phyloP scores from a whole-genome alignment of 192 early-diverging fungal species.

The Podila epicladia region DNA sequence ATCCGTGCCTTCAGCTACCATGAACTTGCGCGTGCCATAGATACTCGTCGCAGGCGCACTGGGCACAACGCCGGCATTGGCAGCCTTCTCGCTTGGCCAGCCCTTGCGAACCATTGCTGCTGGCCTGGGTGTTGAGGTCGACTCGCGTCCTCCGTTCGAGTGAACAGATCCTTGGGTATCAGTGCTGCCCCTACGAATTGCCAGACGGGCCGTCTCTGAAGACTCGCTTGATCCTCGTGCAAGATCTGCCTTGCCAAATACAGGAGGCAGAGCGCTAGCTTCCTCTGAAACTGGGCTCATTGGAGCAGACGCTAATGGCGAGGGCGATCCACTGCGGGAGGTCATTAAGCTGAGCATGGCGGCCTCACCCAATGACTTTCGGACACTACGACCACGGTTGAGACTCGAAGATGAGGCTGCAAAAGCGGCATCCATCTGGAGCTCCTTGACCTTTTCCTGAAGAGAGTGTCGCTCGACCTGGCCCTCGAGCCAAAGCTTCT shows the following conservation, averaged over 20 bases:
- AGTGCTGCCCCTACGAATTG: constrained; percentile 26
- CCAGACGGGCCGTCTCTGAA: constrained; percentile 3
- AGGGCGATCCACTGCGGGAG: constrained; percentile 35
- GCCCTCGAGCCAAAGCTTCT: constrained; percentile 32
- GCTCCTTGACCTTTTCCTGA: constrained; percentile 48
- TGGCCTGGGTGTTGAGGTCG: constrained; percentile 21
- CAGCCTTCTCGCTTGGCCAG: constrained; percentile 50
- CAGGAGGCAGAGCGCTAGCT: constrained; percentile 7
- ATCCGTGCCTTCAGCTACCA: constrained; percentile 3
- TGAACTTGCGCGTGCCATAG: constrained; percentile 47
- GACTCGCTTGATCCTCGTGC: constrained; percentile 36
- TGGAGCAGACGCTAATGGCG: constrained; percentile 17
- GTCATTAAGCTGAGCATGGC: constrained; percentile 38
- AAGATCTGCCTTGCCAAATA: constrained; percentile 4
- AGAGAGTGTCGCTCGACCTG: constrained; percentile 36
- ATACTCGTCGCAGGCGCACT: constrained; percentile 23
- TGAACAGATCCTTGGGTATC: constrained; percentile 26
- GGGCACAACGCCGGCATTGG: constrained; percentile 38
- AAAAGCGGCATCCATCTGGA: constrained; percentile 44
- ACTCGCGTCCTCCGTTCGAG: constrained; percentile 29
- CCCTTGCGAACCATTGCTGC: constrained; percentile 46
- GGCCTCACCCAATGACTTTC: constrained; percentile 37
- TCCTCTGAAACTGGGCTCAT: constrained; percentile 29
- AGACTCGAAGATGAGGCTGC: constrained; percentile 13
- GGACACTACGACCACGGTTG: constrained; percentile 24